A percentile compares a stretch with the other conserved stretches of the same genome.
Conservation (phyloP, 345 rosid species). For the Aquilaria malaccensis region DNA sequence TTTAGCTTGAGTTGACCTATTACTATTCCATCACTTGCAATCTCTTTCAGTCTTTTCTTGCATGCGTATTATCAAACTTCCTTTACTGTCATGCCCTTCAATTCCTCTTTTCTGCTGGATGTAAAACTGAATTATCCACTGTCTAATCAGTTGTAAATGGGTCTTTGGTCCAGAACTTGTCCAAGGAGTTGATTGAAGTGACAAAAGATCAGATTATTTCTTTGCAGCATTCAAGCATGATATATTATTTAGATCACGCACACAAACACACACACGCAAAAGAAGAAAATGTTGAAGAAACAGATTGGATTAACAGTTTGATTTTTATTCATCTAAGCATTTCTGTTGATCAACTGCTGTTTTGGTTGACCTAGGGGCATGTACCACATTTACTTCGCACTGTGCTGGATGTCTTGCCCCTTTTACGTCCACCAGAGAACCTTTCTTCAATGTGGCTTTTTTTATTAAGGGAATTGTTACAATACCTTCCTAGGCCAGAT, state of each 20-base stretch:
- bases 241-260: no score
- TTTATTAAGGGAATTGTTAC: constrained; percentile 57
- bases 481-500: constrained; percentile 66
- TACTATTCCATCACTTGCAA: background rate
- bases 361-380: constrained; percentile 47
- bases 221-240: no score
- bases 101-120: no score
- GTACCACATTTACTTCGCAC: constrained; percentile 74
- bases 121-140: no score
- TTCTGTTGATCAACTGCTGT: background rate
- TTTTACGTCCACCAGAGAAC: constrained; percentile 62
- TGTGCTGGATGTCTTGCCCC: constrained; percentile 71
- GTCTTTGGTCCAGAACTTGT: no score
- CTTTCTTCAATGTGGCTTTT: constrained; percentile 87
- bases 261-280: no score
- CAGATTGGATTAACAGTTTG: no score
- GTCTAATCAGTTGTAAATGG: no score
- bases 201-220: no score
- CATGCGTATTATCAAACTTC: background rate
- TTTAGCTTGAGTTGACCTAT: constrained; percentile 2
- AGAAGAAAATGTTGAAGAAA: no score
- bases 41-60: background rate
- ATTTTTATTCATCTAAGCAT: background rate
- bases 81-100: no score
- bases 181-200: no score